phyloP scores from a whole-genome alignment of 2,329 filamentous ascomycete species.

The Onygenales sp. region DNA sequence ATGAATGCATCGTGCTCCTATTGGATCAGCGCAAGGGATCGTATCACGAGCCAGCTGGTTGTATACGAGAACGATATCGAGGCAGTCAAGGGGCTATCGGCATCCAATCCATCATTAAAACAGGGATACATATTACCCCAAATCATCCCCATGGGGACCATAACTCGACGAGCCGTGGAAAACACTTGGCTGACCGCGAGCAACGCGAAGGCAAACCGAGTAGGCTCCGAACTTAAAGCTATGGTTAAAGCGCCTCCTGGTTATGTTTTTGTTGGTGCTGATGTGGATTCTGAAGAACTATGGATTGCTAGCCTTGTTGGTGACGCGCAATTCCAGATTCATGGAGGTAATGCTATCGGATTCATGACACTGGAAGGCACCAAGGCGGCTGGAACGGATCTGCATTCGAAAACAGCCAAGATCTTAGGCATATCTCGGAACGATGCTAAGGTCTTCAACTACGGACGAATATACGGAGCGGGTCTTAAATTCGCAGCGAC shows the following conservation, averaged over 20 bases:
- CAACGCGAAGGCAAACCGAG: slow-evolving; percentile 91
- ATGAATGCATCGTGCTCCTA: slow-evolving; percentile 99
- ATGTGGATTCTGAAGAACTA: slow-evolving; percentile 93
- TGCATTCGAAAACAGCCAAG: slow-evolving; percentile 84
- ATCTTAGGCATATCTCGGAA: slow-evolving; percentile 93
- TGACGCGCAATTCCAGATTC: slow-evolving; percentile 87
- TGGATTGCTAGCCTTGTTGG: slow-evolving; percentile 97
- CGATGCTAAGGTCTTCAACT: slow-evolving; percentile 96
- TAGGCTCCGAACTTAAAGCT: slow-evolving; percentile 92
- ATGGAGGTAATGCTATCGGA: slow-evolving; percentile 92
- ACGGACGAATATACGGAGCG: slow-evolving; percentile 97
- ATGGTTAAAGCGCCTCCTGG: slow-evolving; percentile 90
- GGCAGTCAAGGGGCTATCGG: slow-evolving; percentile 13
- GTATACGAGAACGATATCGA: slow-evolving; percentile 64
- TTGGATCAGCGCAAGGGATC: slow-evolving; percentile 91
- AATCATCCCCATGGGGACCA: slow-evolving; percentile 95
- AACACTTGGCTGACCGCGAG: slow-evolving; percentile 98
- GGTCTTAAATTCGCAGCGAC: slow-evolving; percentile 88
- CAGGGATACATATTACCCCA: slow-evolving; percentile 89
- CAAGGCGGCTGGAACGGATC: slow-evolving; percentile 84
- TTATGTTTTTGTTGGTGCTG: slow-evolving; percentile 89
- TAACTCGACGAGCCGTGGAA: slow-evolving; percentile 87
- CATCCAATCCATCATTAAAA: slow-evolving; percentile 19
- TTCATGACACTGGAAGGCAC: slow-evolving; percentile 99
- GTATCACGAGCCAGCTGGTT: slow-evolving; percentile 92